Base-by-base conservation (phyloP, 768 basidiomycete genomes). In the Lepiota venenata region DNA sequence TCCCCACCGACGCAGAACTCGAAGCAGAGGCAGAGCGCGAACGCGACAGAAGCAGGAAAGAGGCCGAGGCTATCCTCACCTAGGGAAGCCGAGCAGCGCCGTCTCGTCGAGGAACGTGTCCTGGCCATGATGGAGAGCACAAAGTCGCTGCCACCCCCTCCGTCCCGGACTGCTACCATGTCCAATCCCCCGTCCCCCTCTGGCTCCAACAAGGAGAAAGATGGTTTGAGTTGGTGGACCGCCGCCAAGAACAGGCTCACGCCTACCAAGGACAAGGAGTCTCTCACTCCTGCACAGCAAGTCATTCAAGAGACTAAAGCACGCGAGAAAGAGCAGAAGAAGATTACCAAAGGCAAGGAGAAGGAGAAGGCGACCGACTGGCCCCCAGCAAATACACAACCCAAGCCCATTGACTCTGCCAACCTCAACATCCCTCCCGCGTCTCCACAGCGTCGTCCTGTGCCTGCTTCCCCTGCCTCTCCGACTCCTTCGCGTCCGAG, bases 231-330 rank as follows among this genome's bases (percentile, higher is more conserved):
- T 42, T 93, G 91, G 91, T 91, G 90, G 87, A 68, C 79, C 10
- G 74, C 81, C 2, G 82, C 90, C 16, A 92, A 88, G 75, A 81
- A 81, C 59, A 83, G 73, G 60, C 76, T 93, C 9, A 91, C 89
- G 0, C 88, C 91, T 2, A 86, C 86, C 11, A 93, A 91, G 61
- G 84, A 84, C 10, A 80, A 80, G 61, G 82, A 88, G 12, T 65
- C 71, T 15, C 81, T 90, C n/a, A 93, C 91, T 0, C 89, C 91
- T 8, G 91, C 91, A 0, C 91, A 93, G 62, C 89, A 91, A 60
- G 76, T 93, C 50, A 84, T 92, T 45, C 76, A 79, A 53, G 90
- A 93, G 7, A 74, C 87, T 15, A 89, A 91, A 63, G 72, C 79
- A 16, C 76, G 81, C 61, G 79, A 80, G 22, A 85, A 87, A 51